phyloP scores from a whole-genome alignment of 495 filamentous ascomycete genomes.

The Baudoinia panamericana region DNA sequence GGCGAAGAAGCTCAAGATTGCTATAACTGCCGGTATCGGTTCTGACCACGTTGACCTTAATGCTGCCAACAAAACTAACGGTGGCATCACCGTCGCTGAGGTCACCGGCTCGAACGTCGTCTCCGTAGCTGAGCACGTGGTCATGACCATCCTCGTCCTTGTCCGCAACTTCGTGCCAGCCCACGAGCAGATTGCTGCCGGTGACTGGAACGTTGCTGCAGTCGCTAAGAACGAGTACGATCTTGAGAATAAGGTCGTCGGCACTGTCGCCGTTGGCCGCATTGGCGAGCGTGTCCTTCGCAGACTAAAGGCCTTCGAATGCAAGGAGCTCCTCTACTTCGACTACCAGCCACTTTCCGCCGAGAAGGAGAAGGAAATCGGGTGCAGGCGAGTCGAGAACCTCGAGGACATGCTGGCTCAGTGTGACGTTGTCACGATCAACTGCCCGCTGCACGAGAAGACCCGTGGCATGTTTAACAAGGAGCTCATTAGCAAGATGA shows the following conservation, averaged over 20 bases:
- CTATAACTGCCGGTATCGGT: conserved; percentile 92
- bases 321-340: conserved; percentile 99
- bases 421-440: conserved; percentile 98
- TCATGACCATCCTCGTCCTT: conserved; percentile 95
- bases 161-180: conserved; percentile 98
- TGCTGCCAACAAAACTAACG: conserved; percentile 95
- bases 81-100: conserved; percentile 91
- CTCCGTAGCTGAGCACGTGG: conserved; percentile 50
- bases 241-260: conserved; percentile 93
- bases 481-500: conserved; percentile 99
- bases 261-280: conserved; percentile 91
- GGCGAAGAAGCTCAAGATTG: conserved; percentile 94
- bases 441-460: conserved; percentile 98
- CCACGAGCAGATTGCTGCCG: conserved; percentile 78
- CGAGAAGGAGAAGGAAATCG: conserved; percentile 91
- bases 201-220: conserved; percentile 90
- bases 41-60: conserved; percentile 97
- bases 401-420: conserved; percentile 92
- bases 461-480: conserved; percentile 95
- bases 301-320: conserved; percentile 91
- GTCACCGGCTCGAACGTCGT: conserved; percentile 62
- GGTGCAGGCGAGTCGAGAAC: conserved; percentile 70
- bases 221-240: conserved; percentile 97
- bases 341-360: conserved; percentile 89
- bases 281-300: conserved; percentile 97